Evolutionary conservation across 495 filamentous ascomycete genomes (phyloP).

Genomic region (Penicillium dipodomyicola): DNA sequence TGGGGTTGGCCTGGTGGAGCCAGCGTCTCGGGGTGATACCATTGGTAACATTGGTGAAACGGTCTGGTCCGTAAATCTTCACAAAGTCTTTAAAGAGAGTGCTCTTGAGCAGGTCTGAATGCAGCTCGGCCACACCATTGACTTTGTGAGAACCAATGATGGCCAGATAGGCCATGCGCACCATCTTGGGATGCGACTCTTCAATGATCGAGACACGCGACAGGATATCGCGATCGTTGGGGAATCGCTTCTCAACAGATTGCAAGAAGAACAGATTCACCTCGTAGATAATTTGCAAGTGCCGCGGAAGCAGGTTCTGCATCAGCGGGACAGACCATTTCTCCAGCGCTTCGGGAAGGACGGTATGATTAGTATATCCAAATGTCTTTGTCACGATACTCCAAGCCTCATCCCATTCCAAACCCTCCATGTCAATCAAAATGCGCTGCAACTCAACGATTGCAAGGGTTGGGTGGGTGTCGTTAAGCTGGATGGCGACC

Average conservation of each 20-base stretch:
- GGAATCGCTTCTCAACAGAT: slow-evolving; percentile 82
- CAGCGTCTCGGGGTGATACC: slow-evolving; percentile 93
- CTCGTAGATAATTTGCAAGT: slow-evolving; percentile 97
- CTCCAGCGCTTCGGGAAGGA: slow-evolving; percentile 93
- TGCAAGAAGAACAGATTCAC: slow-evolving; percentile 96
- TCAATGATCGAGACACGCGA: slow-evolving; percentile 90
- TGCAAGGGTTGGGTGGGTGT: slow-evolving; percentile 94
- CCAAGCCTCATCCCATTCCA: slow-evolving; percentile 96
- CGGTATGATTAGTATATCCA: slow-evolving; percentile 97
- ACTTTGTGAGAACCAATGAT: slow-evolving; percentile 98
- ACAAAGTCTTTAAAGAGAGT: slow-evolving; percentile 99
- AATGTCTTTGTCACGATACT: slow-evolving; percentile 73
- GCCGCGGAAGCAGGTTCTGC: slow-evolving; percentile 88
- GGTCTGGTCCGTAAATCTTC: slow-evolving; percentile 86
- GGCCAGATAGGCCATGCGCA: slow-evolving; percentile 93
- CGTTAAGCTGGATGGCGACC: slow-evolving; percentile 95
- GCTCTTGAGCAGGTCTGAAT: slow-evolving; percentile 94
- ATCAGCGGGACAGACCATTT: slow-evolving; percentile 96
- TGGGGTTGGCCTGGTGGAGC: slow-evolving; percentile 96
- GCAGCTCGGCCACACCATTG: slow-evolving; percentile 95
- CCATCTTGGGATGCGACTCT: slow-evolving; percentile 95
- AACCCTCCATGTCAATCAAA: slow-evolving; percentile 80
- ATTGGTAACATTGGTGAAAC: slow-evolving; percentile 98
- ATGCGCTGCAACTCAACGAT: slow-evolving; percentile 95
- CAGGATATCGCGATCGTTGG: slow-evolving; percentile 82